These are phyloP conservation scores for Sporisorium graminicola DNA, from an alignment of 1,284 basidiomycete genomes.

Conservation along the genomic window DNA sequence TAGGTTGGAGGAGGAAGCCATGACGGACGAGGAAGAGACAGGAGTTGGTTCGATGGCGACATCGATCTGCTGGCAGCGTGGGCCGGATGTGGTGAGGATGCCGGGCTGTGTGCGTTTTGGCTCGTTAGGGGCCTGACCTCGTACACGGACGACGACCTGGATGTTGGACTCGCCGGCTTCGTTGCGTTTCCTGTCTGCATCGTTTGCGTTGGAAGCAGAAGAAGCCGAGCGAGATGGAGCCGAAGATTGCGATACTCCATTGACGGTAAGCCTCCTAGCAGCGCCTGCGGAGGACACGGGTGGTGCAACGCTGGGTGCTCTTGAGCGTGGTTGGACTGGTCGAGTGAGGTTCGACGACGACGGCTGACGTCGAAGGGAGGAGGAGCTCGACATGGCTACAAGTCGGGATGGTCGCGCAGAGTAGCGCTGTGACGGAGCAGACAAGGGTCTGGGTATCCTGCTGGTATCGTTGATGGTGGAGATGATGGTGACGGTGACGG, in stretches of 20 bases:
- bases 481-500: slow-evolving; percentile 8
- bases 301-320: slow-evolving; percentile 49
- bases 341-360: slow-evolving; percentile 38
- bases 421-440: neutral
- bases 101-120: slow-evolving; percentile 31
- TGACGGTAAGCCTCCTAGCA: slow-evolving; percentile 30
- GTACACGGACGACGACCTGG: slow-evolving; percentile 67
- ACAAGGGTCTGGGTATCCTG: slow-evolving; percentile 3
- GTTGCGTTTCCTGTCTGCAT: slow-evolving; percentile 20
- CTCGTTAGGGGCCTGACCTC: slow-evolving; percentile 50
- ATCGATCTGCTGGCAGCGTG: slow-evolving; percentile 57
- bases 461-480: slow-evolving; percentile 9
- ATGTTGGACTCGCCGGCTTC: slow-evolving; percentile 60
- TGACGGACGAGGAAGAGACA: slow-evolving; percentile 45
- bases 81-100: slow-evolving; percentile 58
- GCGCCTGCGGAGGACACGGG: slow-evolving; percentile 39
- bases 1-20: slow-evolving; percentile 31
- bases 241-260: slow-evolving; percentile 13
- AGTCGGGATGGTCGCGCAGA: slow-evolving; percentile 3
- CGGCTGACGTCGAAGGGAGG: slow-evolving; percentile 37
- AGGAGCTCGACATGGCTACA: slow-evolving; percentile 37
- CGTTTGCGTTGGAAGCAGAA: slow-evolving; percentile 22
- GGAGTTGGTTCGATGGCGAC: slow-evolving; percentile 56
- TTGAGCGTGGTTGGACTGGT: slow-evolving; percentile 36
- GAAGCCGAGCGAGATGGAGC: slow-evolving; percentile 27